Conservation (phyloP, 176 grass and related monocot species). For the Rhynchospora breviuscula region DNA sequence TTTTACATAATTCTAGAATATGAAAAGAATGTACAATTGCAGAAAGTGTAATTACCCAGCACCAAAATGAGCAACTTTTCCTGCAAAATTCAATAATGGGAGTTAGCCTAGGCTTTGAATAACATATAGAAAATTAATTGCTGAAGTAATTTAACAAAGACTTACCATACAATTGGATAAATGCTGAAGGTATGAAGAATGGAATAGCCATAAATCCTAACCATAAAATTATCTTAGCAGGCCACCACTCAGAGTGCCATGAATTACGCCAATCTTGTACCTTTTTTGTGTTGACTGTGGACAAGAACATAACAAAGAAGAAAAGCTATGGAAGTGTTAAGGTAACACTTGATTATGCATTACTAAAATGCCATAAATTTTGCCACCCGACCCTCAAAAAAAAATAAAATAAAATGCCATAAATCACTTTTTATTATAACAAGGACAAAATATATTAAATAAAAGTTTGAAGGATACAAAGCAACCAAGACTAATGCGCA, state of each 20-base stretch:
- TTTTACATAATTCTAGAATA: constrained; percentile 4
- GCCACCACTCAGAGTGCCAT: constrained; percentile 99
- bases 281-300: constrained; percentile 52
- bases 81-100: constrained; percentile 30
- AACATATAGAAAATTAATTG: not conserved
- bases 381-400: no score
- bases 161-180: constrained; percentile 91
- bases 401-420: not conserved
- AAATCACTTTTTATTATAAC: not conserved
- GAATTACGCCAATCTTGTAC: constrained; percentile 63
- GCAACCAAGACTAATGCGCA: constrained; percentile 88
- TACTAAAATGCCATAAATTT: not conserved
- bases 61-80: constrained; percentile 81
- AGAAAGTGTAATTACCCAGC: constrained; percentile 56
- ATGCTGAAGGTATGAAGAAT: constrained; percentile 68
- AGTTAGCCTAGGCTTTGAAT: not conserved
- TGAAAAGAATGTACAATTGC: not conserved
- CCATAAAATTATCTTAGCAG: constrained; percentile 76
- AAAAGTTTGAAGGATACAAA: constrained; percentile 59
- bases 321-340: constrained; percentile 52
- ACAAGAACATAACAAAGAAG: constrained; percentile 96
- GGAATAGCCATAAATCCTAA: constrained; percentile 59
- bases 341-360: not conserved
- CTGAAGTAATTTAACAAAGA: not conserved
- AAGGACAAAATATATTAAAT: not conserved